Evolutionary conservation across 2,329 filamentous ascomycete species (phyloP).

Genomic region (Phaeomoniella chlamydospora): DNA sequence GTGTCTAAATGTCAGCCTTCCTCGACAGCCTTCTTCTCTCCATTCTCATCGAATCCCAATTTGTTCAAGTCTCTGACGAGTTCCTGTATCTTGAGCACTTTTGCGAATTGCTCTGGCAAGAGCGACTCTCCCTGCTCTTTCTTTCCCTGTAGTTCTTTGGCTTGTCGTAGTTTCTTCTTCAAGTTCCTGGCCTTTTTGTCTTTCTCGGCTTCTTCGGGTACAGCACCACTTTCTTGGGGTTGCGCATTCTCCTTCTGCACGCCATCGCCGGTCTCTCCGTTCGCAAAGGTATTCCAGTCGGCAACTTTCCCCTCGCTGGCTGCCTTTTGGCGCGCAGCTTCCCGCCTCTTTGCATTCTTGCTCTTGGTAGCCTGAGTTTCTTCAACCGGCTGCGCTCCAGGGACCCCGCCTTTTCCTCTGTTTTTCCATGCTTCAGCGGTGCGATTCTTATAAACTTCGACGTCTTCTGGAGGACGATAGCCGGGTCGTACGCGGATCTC

Average conservation of each 20-base stretch:
- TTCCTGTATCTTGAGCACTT: constrained; percentile 95
- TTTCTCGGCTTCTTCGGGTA: constrained; percentile 60
- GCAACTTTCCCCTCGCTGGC: constrained; percentile 20
- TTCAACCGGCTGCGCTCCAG: constrained; percentile 49
- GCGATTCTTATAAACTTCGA: constrained; percentile 90
- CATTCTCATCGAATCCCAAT: constrained; percentile 70
- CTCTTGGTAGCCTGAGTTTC: constrained; percentile 43
- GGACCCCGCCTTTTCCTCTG: constrained; percentile 54
- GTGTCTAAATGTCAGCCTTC: neutral
- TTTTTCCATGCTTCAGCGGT: constrained; percentile 75
- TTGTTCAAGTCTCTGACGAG: constrained; percentile 75
- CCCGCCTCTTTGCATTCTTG: constrained; percentile 75
- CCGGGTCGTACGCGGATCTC: constrained; percentile 90
- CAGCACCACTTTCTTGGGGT: constrained; percentile 17
- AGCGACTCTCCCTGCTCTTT: constrained; percentile 74
- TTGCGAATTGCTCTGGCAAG: constrained; percentile 88
- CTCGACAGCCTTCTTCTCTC: constrained; percentile 35
- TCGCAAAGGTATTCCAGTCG: constrained; percentile 38
- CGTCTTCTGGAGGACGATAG: constrained; percentile 86
- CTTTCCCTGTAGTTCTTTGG: constrained; percentile 77
- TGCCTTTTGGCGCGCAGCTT: constrained; percentile 43
- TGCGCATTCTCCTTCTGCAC: constrained; percentile 5
- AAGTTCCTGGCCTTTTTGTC: constrained; percentile 89
- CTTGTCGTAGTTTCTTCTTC: constrained; percentile 90
- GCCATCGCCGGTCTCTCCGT: constrained; percentile 10